Conservation (phyloP, 129 eudicot genomes). For the Heracleum sosnowskyi region DNA sequence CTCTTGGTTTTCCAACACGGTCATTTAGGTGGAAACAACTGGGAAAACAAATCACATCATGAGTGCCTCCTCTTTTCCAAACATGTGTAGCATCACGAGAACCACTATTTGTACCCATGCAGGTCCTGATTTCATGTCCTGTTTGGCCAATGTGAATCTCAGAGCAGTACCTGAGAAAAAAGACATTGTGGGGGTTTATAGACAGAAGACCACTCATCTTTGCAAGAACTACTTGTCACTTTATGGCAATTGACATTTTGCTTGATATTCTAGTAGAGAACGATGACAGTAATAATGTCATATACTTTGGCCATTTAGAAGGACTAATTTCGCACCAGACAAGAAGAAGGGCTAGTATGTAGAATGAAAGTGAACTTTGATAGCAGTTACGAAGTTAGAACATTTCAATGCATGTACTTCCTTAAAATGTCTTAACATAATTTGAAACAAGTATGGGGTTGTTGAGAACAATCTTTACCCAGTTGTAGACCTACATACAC, state of each 20-base stretch:
- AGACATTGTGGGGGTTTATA: background rate
- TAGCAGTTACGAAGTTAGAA: background rate
- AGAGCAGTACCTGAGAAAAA: conserved; percentile 41
- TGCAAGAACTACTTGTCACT: background rate
- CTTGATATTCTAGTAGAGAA: background rate
- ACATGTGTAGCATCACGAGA: conserved; percentile 44
- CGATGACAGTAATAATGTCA: too few species aligned
- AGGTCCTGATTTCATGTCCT: conserved; percentile 61
- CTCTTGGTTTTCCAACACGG: conserved; percentile 63
- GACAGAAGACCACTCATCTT: background rate
- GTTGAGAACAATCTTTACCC: background rate
- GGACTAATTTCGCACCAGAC: background rate
- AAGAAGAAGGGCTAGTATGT: background rate
- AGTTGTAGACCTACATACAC: background rate
- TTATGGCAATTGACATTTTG: background rate
- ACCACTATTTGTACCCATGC: conserved; percentile 51
- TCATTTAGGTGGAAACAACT: conserved; percentile 55
- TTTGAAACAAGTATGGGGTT: background rate
- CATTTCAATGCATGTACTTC: background rate
- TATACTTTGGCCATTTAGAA: background rate
- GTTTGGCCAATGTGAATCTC: conserved; percentile 51
- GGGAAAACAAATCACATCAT: conserved; percentile 45
- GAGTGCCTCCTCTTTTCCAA: conserved; percentile 52
- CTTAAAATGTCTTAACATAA: background rate
- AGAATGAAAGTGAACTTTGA: background rate